These are phyloP conservation scores for Geoglossum cookeanum DNA, from an alignment of 2,329 filamentous ascomycete genomes.

Conservation along the genomic window DNA sequence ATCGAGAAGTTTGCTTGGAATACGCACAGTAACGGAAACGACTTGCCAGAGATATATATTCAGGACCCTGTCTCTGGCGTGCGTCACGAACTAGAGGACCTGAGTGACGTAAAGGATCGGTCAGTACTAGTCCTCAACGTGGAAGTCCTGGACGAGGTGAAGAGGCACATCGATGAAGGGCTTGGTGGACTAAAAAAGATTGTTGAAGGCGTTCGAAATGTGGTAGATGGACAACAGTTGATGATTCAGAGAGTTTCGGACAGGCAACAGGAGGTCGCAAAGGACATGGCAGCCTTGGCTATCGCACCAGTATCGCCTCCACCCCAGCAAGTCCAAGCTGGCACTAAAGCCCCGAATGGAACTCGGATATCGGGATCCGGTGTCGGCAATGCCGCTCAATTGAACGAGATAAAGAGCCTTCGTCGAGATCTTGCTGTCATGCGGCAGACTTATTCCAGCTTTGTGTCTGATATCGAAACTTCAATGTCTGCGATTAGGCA, in stretches of 20 bases:
- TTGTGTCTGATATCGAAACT: conserved; percentile 69
- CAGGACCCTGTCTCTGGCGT: conserved; percentile 91
- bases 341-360: conserved; percentile 17
- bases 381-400: conserved; percentile 35
- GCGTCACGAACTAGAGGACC: conserved; percentile 88
- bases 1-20: conserved; percentile 99
- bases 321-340: conserved; percentile 14
- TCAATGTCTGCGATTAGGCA: conserved; percentile 69
- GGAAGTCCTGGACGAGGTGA: conserved; percentile 86
- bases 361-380: conserved; percentile 13
- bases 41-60: conserved; percentile 93
- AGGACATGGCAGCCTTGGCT: conserved; percentile 57
- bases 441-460: conserved; percentile 81
- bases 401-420: conserved; percentile 62
- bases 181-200: conserved; percentile 60
- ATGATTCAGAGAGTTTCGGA: conserved; percentile 77
- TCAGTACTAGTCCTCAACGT: conserved; percentile 90
- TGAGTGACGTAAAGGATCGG: conserved; percentile 82
- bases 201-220: conserved; percentile 70
- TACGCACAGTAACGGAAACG: conserved; percentile 78
- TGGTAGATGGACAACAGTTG: conserved; percentile 63
- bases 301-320: conserved; percentile 25
- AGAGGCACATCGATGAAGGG: conserved; percentile 87
- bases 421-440: conserved; percentile 79
- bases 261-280: conserved; percentile 72